Percentiles rank a stretch among this genome's conserved stretches.
These are phyloP conservation scores for Pneumocystis jirovecii DNA, from an alignment of 1,139 yeast species.

Conservation along the genomic window DNA sequence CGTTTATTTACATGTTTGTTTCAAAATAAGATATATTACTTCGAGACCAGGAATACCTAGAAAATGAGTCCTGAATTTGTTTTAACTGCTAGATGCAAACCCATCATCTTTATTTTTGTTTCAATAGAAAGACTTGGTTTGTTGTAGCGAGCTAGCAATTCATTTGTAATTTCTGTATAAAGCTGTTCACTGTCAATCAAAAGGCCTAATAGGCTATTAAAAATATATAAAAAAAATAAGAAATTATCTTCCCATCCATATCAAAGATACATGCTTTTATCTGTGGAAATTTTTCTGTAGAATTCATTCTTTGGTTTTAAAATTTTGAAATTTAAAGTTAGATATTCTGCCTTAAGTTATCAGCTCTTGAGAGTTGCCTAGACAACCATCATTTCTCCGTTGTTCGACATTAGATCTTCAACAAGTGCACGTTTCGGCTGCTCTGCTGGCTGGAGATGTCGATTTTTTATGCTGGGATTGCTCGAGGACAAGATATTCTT, in stretches of 20 bases:
- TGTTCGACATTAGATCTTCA: background rate
- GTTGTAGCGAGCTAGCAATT: slow-evolving; percentile 48
- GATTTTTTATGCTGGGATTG: background rate
- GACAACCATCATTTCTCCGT: background rate
- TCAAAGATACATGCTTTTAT: background rate
- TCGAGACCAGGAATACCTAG: background rate
- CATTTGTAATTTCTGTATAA: slow-evolving; percentile 63
- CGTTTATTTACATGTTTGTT: background rate
- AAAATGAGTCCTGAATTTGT: background rate
- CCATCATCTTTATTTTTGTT: slow-evolving; percentile 70
- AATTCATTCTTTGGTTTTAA: background rate
- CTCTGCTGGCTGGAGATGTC: background rate
- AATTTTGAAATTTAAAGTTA: background rate
- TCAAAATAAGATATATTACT: background rate
- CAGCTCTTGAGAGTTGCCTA: too few species aligned
- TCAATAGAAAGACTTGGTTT: slow-evolving; percentile 83
- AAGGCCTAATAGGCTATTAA: slow-evolving; percentile 38
- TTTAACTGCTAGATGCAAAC: slow-evolving; percentile 32
- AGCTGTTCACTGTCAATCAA: slow-evolving; percentile 80
- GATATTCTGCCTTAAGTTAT: too few species aligned
- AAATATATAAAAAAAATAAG: background rate
- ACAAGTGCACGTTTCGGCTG: background rate
- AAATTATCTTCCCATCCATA: background rate
- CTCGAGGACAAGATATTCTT: background rate
- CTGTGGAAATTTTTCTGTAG: background rate